A percentile compares a stretch with the other conserved stretches of the same genome.
Conservation (phyloP, 257 asterid genomes). For the Jaltomata sinuosa region DNA sequence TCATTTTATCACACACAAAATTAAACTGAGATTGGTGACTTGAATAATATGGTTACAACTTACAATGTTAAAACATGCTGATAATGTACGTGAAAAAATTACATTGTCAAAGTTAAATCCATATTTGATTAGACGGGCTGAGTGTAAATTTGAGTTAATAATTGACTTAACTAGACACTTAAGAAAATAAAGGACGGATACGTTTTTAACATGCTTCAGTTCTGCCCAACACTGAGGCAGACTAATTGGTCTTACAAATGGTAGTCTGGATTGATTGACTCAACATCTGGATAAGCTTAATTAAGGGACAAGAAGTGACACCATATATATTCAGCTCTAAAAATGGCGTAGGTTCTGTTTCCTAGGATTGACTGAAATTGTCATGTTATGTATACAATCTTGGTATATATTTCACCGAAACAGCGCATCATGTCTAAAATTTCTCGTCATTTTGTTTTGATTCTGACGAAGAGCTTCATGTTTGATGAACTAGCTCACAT, state of each 20-base stretch:
- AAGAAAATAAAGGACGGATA: neutral
- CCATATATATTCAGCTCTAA: neutral
- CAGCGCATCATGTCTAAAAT: neutral
- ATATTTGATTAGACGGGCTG: neutral
- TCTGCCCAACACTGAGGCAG: neutral
- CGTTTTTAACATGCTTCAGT: neutral
- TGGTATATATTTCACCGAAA: neutral
- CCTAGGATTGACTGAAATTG: neutral
- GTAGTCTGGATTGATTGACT: constrained; percentile 6
- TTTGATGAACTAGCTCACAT: neutral
- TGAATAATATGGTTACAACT: neutral
- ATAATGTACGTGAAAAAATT: too few relatives aligned
- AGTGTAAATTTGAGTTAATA: neutral
- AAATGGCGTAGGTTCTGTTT: neutral
- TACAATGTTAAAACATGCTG: neutral
- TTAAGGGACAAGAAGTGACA: constrained; percentile 16
- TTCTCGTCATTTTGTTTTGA: neutral
- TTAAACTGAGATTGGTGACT: neutral
- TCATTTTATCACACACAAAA: neutral
- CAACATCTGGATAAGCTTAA: neutral
- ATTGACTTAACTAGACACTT: neutral
- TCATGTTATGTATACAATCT: neutral
- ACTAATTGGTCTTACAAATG: constrained; percentile 5
- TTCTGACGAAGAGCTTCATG: neutral
- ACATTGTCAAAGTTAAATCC: neutral